These are phyloP conservation scores for Daldinia eschscholtzii DNA, from an alignment of 2,329 filamentous ascomycete genomes.

Conservation along the genomic window DNA sequence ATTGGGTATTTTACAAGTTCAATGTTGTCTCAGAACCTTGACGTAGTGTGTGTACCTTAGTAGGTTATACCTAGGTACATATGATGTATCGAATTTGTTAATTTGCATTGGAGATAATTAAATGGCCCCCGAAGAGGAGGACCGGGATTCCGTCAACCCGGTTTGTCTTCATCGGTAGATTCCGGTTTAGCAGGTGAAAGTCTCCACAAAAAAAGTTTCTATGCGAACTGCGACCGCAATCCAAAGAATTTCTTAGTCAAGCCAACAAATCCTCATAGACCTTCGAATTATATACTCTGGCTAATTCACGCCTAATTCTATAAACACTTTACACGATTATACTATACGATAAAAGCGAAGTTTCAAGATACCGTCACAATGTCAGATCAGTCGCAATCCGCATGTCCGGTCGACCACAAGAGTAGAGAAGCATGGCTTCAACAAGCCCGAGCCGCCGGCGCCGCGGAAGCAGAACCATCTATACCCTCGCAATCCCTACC, in stretches of 20 bases:
- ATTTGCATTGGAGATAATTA: background rate
- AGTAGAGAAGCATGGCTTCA: constrained; percentile 88
- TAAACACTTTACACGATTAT: constrained; percentile 3
- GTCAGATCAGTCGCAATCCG: constrained; percentile 50
- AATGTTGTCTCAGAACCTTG: background rate
- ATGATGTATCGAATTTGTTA: constrained; percentile 3
- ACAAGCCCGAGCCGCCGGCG: constrained; percentile 69
- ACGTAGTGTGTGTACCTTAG: background rate
- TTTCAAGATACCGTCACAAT: background rate
- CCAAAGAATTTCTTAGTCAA: constrained; percentile 25
- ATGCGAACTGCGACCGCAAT: constrained; percentile 17
- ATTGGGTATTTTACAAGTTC: constrained; percentile 4
- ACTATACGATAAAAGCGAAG: background rate
- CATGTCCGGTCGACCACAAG: constrained; percentile 91
- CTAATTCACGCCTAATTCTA: constrained; percentile 5
- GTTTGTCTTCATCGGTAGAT: constrained; percentile 26
- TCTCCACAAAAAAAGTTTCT: constrained; percentile 34
- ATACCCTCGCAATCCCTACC: constrained; percentile 47
- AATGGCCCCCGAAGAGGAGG: background rate
- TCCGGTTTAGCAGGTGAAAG: constrained; percentile 20
- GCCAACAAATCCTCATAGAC: background rate
- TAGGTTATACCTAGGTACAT: background rate
- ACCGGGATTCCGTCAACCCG: constrained; percentile 11
- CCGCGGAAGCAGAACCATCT: constrained; percentile 46
- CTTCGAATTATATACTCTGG: background rate